A percentile compares a stretch with the other conserved stretches of the same genome.
Evolutionary conservation across 2,329 filamentous ascomycete species (phyloP).

Genomic region (Scleromitrula shiraiana): DNA sequence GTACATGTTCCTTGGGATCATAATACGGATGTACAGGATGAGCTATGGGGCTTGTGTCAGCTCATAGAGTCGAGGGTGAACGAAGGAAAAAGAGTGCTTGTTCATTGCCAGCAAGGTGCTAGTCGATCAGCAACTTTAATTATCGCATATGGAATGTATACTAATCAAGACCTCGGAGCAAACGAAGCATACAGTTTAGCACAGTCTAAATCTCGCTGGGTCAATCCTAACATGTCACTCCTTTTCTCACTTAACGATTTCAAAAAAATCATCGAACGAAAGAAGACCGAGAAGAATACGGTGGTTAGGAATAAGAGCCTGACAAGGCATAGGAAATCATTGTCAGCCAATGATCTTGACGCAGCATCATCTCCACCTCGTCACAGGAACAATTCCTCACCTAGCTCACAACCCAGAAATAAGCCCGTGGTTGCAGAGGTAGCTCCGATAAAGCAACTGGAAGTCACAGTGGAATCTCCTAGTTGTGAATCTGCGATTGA

Average conservation of each 20-base stretch:
- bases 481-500: conserved; percentile 15
- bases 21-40: conserved; percentile 75
- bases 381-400: conserved; percentile 45
- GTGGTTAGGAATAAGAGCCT: conserved; percentile 40
- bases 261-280: conserved; percentile 53
- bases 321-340: conserved; percentile 50
- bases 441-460: conserved; percentile 4
- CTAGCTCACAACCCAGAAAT: conserved; percentile 29
- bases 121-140: conserved; percentile 80
- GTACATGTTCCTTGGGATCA: conserved; percentile 85
- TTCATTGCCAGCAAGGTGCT: conserved; percentile 82
- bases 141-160: conserved; percentile 77
- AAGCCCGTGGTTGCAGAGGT: conserved; percentile 5
- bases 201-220: conserved; percentile 76
- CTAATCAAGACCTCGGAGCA: conserved; percentile 66
- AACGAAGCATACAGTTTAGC: conserved; percentile 78
- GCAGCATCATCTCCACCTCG: conserved; percentile 39
- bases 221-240: conserved; percentile 84
- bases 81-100: conserved; percentile 68
- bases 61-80: conserved; percentile 64
- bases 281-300: conserved; percentile 33
- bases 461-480: conserved; percentile 10
- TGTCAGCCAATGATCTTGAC: conserved; percentile 47
- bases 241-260: conserved; percentile 87
- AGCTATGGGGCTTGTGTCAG: conserved; percentile 68